Evolutionary conservation across 805 yeast species (phyloP), one percentile per base, ranked within the genome.

Genomic region (Metschnikowia arizonensis): DNA sequence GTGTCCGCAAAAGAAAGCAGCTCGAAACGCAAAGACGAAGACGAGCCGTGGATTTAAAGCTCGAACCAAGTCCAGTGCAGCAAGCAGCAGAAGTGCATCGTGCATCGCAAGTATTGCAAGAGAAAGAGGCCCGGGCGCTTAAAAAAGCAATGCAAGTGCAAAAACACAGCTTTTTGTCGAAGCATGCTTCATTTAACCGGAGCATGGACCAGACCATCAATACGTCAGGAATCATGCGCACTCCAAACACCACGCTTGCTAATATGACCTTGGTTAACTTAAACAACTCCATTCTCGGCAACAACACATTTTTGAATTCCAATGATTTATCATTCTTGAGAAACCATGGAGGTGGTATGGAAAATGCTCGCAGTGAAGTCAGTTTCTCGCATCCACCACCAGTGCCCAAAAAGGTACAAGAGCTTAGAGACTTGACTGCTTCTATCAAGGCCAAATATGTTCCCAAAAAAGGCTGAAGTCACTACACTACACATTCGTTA

Each of bases 101-200:
- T 12, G 30, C 32, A 12, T 39, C 23, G 15, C 46, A 55, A 31
- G 50, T 49, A 3, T 53, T 63, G 46, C 55, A 54, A 33, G 44
- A 36, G 4, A 55, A 55, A 19, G 73, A 67, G 50, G 44, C 48
- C 5, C 57, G 49, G 31, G 19, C 66, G 12, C 35, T 68, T 2
- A 47, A 56, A 5, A 57, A 52, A 43, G 74, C 70, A 15, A 64
- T 56, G 42, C 49, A 58, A 11, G 48, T 60, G 14, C 61, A 59
- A 29, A 59, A 54, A 46, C 66, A 62, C 36, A 60, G 64, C 7
- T 70, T 69, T 47, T 58, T 71, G 39, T 50, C 60, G 15, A 61
- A 62, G 28, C 75, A 70, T 44, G 41, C 52, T 7, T 43, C 49
- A 5, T 40, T 46, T 18, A 46, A 46, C 23, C 37, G 33, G 24